Percentiles rank a stretch among this genome's conserved stretches.
Conservation (phyloP, 1,284 basidiomycete species). For the Meripilus lineatus region DNA sequence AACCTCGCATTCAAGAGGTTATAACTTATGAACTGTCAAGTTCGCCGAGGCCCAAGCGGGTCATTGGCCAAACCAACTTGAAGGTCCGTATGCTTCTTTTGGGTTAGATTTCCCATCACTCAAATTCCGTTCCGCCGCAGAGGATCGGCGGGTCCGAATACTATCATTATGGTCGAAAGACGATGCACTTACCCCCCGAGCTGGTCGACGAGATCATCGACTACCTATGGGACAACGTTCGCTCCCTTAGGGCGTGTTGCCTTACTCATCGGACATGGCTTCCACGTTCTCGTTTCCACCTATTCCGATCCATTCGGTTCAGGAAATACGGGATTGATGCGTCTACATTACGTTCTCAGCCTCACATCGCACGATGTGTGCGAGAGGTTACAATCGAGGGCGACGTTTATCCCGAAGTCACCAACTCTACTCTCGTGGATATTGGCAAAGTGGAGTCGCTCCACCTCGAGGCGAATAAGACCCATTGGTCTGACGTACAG, state of each 20-base stretch:
- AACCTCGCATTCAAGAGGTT: background rate
- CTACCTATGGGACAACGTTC: too few species aligned
- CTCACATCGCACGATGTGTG: background rate
- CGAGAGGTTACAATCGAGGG: background rate
- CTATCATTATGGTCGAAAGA: too few species aligned
- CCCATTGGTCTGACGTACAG: background rate
- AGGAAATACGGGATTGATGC: constrained; percentile 1
- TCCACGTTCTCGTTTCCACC: too few species aligned
- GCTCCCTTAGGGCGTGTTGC: too few species aligned
- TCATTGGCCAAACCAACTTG: background rate
- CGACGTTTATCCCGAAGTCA: background rate
- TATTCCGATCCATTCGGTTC: too few species aligned
- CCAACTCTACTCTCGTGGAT: background rate
- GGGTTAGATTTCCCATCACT: too few species aligned
- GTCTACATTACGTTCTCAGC: background rate
- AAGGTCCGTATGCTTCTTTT: too few species aligned
- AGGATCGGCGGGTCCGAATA: too few species aligned
- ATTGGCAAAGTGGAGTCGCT: background rate
- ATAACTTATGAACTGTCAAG: background rate
- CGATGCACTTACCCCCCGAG: background rate
- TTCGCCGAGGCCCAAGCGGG: background rate
- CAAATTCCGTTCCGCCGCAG: too few species aligned
- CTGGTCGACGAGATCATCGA: too few species aligned
- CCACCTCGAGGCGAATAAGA: background rate
- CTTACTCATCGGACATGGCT: too few species aligned